Evolutionary conservation across 129 eudicot species (phyloP), one percentile per base, ranked within the genome.

Genomic region (Artemisia argyi): DNA sequence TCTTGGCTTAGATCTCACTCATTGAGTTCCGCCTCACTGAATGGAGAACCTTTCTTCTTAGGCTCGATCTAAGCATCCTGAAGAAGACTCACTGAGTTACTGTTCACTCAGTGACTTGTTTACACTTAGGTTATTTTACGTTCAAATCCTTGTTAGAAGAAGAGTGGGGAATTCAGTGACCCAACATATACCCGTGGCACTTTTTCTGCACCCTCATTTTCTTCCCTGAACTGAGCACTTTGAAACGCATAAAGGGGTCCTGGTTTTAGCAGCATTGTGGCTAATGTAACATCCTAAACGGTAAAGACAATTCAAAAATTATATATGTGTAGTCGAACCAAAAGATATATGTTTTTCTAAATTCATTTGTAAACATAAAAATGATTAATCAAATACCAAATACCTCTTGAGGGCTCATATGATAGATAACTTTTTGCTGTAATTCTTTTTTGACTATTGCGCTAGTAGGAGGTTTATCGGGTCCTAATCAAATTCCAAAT

Each of bases 341-440:
- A 18, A 20, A 22, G 5, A 4, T 52, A 52, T n/a, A 13, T 50
- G n/a, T 50, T 50, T 50, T 12, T 50, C n/a, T 11, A 11, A 50
- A 13, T 2, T 50, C 3, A 0, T 50, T 11, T 12, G 3, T 2
- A 50, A 11, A 12, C 1, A 4, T 50, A 11, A 48, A 48, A 48
- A 48, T 24, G 14, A 10, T 0, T 2, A 49, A 49, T 49, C 3
- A 49, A 15, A 49, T 10, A 49, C 56, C 18, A 14, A 18, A n/a
- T 91, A 82, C 97, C 90, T 91, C 97, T 47, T 2, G 86, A 44
- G 97, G 90, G 71, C 90, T 74, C 84, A 81, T 75, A 11, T 84
- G 86, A 69, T 86, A 91, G 18, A 82, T 71, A 69, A 91, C 71
- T 73, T 88, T 82, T 15, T 86, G 83, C 11, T 81, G 90, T 2